These are phyloP conservation scores for Trametopsis cervina DNA, from an alignment of 768 basidiomycete species.

Conservation along the genomic window DNA sequence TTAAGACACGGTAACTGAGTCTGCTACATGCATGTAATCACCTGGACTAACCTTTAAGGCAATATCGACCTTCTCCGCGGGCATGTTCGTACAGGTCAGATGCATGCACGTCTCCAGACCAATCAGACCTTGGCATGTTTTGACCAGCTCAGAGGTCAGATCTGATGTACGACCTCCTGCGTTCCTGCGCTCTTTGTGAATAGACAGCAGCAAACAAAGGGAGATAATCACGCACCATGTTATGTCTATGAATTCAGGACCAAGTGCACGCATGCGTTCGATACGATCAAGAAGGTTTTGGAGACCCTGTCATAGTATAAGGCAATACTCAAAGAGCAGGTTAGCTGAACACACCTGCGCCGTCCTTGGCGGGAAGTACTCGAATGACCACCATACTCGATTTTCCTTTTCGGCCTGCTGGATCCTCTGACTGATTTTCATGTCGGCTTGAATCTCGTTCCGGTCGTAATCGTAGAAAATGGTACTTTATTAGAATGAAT, in stretches of 20 bases:
- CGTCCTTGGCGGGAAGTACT: slow-evolving; percentile 95
- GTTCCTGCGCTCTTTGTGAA: slow-evolving; percentile 84
- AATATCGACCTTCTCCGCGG: slow-evolving; percentile 88
- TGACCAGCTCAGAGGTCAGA: slow-evolving; percentile 88
- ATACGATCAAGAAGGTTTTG: slow-evolving; percentile 98
- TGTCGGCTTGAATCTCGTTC: no score
- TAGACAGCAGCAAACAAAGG: background rate
- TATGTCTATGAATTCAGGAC: slow-evolving; percentile 97
- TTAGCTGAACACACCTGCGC: slow-evolving; percentile 59
- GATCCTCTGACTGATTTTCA: slow-evolving; percentile 96
- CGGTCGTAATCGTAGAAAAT: no score
- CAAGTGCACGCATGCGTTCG: slow-evolving; percentile 92
- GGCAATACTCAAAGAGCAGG: slow-evolving; percentile 1
- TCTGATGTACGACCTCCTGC: slow-evolving; percentile 95
- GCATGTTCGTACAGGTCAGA: slow-evolving; percentile 98
- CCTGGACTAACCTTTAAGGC: slow-evolving; percentile 68
- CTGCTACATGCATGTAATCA: background rate
- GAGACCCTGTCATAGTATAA: slow-evolving; percentile 56
- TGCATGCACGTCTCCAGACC: slow-evolving; percentile 99
- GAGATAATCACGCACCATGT: slow-evolving; percentile 57
- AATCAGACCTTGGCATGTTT: slow-evolving; percentile 87
- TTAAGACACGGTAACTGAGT: slow-evolving; percentile 1
- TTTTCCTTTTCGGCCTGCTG: slow-evolving; percentile 78
- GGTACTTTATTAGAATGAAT: no score
- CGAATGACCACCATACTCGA: slow-evolving; percentile 96